These are phyloP conservation scores for Kuraishia hungarica DNA, from an alignment of 805 yeast species.

Conservation along the genomic window DNA sequence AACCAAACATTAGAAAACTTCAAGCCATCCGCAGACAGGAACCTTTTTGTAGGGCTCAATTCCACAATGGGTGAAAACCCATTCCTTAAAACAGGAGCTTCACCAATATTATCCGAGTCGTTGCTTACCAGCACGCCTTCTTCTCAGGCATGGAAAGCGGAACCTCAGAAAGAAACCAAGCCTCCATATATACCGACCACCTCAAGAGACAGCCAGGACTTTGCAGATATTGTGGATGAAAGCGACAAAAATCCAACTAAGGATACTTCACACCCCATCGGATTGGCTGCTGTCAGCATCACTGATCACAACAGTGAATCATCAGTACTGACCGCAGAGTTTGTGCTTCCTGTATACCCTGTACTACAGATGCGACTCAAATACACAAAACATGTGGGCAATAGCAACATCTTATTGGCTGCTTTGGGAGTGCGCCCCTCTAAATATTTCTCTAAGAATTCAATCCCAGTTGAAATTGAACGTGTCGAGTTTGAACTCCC, in stretches of 20 bases:
- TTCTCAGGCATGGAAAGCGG: not conserved
- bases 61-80: not conserved
- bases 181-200: not conserved
- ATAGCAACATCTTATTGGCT: constrained; percentile 1
- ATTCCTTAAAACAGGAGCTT: not conserved
- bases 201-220: not conserved
- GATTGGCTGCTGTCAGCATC: not conserved
- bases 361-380: constrained; percentile 6
- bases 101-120: not conserved
- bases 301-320: not conserved
- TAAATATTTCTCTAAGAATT: constrained; percentile 2
- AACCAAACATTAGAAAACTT: not conserved
- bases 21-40: not conserved
- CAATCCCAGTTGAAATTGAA: not conserved
- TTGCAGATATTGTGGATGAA: not conserved
- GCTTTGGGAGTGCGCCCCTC: constrained; percentile 5
- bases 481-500: not conserved
- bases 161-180: not conserved
- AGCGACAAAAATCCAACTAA: too few species aligned
- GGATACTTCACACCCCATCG: too few species aligned
- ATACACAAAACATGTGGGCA: constrained; percentile 1
- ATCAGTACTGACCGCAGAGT: not conserved
- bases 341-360: constrained; percentile 2
- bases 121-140: not conserved
- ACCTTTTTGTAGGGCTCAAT: constrained; percentile 3